Evolutionary conservation across 257 asterid genomes (phyloP).

Genomic region (Solanum sejunctum): DNA sequence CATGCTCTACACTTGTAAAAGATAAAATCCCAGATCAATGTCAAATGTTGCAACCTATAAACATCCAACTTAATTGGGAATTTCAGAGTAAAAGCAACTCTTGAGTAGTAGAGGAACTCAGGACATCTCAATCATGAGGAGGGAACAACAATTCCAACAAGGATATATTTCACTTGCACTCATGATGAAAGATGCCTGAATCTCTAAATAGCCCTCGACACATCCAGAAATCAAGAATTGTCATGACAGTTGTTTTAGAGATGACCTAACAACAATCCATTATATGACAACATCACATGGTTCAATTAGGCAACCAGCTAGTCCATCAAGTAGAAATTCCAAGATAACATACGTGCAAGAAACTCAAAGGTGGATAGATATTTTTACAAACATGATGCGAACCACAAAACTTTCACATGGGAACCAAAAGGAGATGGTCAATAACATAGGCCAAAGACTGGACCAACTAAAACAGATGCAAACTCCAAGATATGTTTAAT

Average conservation of each 20-base stretch:
- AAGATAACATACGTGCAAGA: neutral
- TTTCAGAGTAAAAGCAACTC: neutral
- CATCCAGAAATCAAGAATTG: neutral
- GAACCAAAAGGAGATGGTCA: neutral
- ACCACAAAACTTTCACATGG: neutral
- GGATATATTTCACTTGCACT: neutral
- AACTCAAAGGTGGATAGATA: neutral
- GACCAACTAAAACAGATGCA: neutral
- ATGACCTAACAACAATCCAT: neutral
- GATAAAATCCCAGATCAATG: neutral
- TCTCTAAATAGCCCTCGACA: neutral
- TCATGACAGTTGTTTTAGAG: neutral
- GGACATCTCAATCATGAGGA: neutral
- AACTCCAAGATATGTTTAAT: neutral
- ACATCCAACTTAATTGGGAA: neutral
- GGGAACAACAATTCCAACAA: neutral
- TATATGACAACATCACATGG: neutral
- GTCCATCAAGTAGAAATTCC: neutral
- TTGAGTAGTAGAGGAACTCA: neutral
- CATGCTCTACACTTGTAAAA: neutral
- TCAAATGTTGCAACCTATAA: neutral
- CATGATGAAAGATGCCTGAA: neutral
- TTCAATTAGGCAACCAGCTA: neutral
- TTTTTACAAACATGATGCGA: neutral
- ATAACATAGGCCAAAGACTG: neutral